Base-by-base conservation (phyloP, 1,139 yeast species). In the Suhomyces panamericanus region DNA sequence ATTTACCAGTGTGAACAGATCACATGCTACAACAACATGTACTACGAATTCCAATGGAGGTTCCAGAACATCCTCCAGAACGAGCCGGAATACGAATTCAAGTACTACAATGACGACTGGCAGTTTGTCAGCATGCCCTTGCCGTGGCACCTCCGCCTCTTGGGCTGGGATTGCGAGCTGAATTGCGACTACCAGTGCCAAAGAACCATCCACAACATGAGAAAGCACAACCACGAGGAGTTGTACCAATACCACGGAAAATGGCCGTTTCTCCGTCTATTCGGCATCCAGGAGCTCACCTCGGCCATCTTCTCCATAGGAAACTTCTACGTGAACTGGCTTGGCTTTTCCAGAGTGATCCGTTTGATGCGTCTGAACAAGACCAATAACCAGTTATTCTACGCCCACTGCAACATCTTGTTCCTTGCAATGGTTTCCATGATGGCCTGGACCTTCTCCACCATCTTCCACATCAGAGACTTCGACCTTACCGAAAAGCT, bases 151-250 rank as follows among this genome's bases (percentile, higher is more conserved):
- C 66, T 86, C 41, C 63, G 67, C 35, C 49, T 79, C 3, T 60
- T 90, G 13, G 72, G 75, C 3, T 93, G 99, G 99, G 79, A 81
- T 47, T 91, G 98, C 62, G 67, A 68, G 9, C 78, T 83, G 38
- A 85, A 93, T 60, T 93, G 99, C 65, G 98, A 93, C 64, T 93
- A 93, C 64, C 85, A 81, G 54, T 93, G 99, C 62, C 98, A 93
- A 63, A 80, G 87, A 47, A 62, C 79, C 13, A 72, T 91, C 37
- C 90, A 96, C 0, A 55, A 58, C 2, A 68, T 75, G 38, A 70
- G 96, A 17, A 68, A 70, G 15, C 53, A 49, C 0, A 54, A 66
- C 3, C 71, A 73, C 8, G 75, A 78, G 43, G 82, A 80, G 44
- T 69, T 88, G 2, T 77, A 77, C 39, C 99, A 93, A 60, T 93